Base-by-base conservation (phyloP, 768 basidiomycete genomes). In the Dioszegia crocea region DNA sequence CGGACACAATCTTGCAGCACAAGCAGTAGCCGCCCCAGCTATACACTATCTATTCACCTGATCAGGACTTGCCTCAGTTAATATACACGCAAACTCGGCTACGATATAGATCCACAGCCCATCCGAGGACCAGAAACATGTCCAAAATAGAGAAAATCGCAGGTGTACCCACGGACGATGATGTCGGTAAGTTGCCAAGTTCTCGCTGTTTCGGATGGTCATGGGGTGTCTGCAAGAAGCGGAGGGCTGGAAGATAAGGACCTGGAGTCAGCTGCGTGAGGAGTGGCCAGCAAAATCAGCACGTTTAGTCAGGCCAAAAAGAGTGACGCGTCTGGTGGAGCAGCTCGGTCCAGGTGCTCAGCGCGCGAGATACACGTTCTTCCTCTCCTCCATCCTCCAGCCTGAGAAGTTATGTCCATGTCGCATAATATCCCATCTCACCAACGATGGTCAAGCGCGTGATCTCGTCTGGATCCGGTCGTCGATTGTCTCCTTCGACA, bases 101-200 rank as follows among this genome's bases (percentile, higher is more conserved):
- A n/a, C n/a, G n/a, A n/a, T n/a, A n/a, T n/a, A n/a, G n/a, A 33
- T 33, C 6, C 33, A 33, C 33, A 33, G 33, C 6, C 33, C 33
- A 6, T 6, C 33, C 33, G 14, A 6, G 6, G 33, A 33, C 33
- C 24, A 23, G 39, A 17, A 36, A 10, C 51, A 56, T 59, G 54
- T 55, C 38, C 17, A 62, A 65, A 52, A 23, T 45, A 4, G 62
- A 60, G n/a, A 64, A 56, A 29, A 31, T 41, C 3, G 45, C 52
- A 6, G 57, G 61, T 30, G 57, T 67, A 2, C 60, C 63, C 1
- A 64, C 66, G 8, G 66, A 67, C 46, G 66, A 67, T 43, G 66
- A 67, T 59, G 26, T 40, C n/a, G 23, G 66, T 67, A 57, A 67
- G 66, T 67, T 11, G 5, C 19, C 33, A 19, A 36, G 49, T 33